Conservation (phyloP, 2,329 filamentous ascomycete species). For the Monosporascus cannonballus region DNA sequence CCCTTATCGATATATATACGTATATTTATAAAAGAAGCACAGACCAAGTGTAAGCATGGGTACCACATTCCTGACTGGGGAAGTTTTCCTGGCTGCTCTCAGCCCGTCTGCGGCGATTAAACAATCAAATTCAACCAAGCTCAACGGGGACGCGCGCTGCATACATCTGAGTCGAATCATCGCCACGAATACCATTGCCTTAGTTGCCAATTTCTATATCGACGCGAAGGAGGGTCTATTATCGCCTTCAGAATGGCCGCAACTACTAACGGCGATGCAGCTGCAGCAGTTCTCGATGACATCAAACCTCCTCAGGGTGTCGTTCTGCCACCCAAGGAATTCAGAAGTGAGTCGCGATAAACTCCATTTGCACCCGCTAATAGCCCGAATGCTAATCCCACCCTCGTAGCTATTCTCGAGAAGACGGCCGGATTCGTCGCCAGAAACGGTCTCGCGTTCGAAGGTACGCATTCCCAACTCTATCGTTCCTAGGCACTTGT, state of each 20-base stretch:
- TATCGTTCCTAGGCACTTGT: not conserved
- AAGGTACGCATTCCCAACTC: slow-evolving; percentile 27
- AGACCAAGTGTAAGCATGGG: too few relatives aligned
- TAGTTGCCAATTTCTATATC: not conserved
- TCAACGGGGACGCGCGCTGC: too few relatives aligned
- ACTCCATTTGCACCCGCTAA: not conserved
- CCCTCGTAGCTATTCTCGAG: slow-evolving; percentile 57
- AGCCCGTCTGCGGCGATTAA: too few relatives aligned
- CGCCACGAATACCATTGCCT: too few relatives aligned
- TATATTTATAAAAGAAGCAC: too few relatives aligned
- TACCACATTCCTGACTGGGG: too few relatives aligned
- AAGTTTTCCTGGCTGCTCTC: too few relatives aligned
- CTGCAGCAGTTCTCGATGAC: slow-evolving; percentile 49
- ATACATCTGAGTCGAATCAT: too few relatives aligned
- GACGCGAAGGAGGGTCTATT: slow-evolving; percentile 19
- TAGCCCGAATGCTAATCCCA: not conserved
- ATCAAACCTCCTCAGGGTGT: slow-evolving; percentile 76
- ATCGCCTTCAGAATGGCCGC: slow-evolving; percentile 30
- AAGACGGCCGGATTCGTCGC: slow-evolving; percentile 92
- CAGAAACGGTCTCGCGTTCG: slow-evolving; percentile 61
- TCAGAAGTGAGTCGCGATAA: slow-evolving; percentile 48
- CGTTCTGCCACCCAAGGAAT: slow-evolving; percentile 83
- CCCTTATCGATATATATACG: too few relatives aligned
- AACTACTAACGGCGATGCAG: slow-evolving; percentile 46
- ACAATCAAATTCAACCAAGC: too few relatives aligned